Base-by-base conservation (phyloP, 257 asterid species). In the Coffea eugenioides region DNA sequence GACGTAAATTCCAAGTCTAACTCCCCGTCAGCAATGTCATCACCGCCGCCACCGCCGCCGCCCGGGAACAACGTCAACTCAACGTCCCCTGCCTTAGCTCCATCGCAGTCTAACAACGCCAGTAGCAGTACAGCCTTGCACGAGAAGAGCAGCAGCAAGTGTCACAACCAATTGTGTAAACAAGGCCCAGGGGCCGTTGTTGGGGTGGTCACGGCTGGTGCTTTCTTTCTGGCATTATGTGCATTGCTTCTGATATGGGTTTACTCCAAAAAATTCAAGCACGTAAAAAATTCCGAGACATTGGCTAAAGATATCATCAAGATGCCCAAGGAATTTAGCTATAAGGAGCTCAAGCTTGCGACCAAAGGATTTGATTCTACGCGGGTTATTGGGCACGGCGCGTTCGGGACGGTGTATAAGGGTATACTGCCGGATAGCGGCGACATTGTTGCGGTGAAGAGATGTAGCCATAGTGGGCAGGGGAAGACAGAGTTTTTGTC, bases 301-400 rank as follows among this genome's bases (percentile, higher is more conserved):
- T 54, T 91, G 61, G 90, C 90, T 6, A 85, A 89, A 4, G 94
- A 91, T 64, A 80, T 93, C n/a, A 85, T 93, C 75, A 91, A 87
- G 87, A 91, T 83, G 92, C 97, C 97, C n/a, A 93, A 88, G 81
- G 94, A 93, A 77, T 93, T 91, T 59, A 83, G 85, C 87, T 93
- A 91, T 76, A 91, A 87, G 73, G 95, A 88, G 81, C 90, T 93
- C 11, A 89, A 82, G 76, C 57, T 75, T 8, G 95, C 97, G n/a
- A 93, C 97, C 0, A 91, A 85, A 82, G 93, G 86, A 27, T 93
- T 93, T 20, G 85, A 86, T 80, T 80, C 93, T 0, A 66, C 64
- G 10, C 79, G 92, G 7, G 73, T 91, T 12, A 85, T 93, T 31
- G 97, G 97, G 8, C 86, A 89, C 31, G 97, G 97, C 10, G 95